Evolutionary conservation across 2,329 filamentous ascomycete species (phyloP), one percentile per base, ranked within the genome.

Genomic region (Fusarium solani-melongenae): DNA sequence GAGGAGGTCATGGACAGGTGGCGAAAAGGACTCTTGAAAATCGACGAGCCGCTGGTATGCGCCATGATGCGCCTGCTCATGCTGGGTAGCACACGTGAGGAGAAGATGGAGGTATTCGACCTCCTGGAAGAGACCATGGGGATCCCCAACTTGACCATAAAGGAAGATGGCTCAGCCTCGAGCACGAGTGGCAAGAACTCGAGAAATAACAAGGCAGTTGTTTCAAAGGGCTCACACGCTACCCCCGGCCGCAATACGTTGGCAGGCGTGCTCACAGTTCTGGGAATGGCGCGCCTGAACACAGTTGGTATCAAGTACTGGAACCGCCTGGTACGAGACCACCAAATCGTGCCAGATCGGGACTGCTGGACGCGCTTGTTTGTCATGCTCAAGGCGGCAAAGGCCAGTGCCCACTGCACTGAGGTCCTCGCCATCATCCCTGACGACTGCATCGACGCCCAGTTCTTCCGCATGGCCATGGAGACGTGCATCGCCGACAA

Each of bases 121-220:
- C 85, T 98, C 22, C 83, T 97, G n/a, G 88, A 94, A 74, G 92
- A 98, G 82, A 93, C 94, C 1, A 95, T 96, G 90, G 88, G 90
- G 55, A 88, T 98, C 46, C 90, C 92, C 36, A 89, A 90, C 60
- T 79, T 84, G 73, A 86, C 81, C 75, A 86, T 74, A 77, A 15
- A 53, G 12, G 64, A 74, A 15, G 39, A 53, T 33, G 55, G 60
- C 29, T 64, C 68, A 41, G 38, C 62, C 27, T 46, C n/a, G 15
- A 66, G 67, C 12, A 55, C 65, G 29, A 59, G 55, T 41, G 66
- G 64, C 10, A 56, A 57, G 46, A 49, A 69, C n/a, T 36, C 62
- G 59, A 39, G 34, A 38, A 51, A 69, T 10, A 51, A 34, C 12
- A 29, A 61, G 34, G 34, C 65, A 76, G 33, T 74, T 70, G 49